Conservation (phyloP, 352 stramenopile genomes). For the Thraustochytrium sp. region DNA sequence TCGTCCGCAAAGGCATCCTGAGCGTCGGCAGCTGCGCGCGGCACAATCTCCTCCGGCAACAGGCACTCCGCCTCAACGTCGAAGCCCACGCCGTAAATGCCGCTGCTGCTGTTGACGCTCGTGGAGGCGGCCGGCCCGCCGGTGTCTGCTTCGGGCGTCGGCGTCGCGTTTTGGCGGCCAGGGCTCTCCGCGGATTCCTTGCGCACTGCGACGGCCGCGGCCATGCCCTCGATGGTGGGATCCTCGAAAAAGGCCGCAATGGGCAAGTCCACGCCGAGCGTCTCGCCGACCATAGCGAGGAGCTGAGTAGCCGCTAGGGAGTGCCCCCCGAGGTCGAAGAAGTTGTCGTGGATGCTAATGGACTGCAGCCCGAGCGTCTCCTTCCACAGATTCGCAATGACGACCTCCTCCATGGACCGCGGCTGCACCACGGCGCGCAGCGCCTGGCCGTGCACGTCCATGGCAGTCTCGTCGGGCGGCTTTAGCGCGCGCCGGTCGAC, state of each 20-base stretch:
- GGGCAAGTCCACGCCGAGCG: slow-evolving; percentile 55
- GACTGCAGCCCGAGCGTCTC: slow-evolving; percentile 56
- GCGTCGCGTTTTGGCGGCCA: neutral
- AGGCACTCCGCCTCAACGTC: neutral
- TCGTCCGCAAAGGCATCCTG: neutral
- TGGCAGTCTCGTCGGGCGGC: neutral
- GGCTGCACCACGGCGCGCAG: neutral
- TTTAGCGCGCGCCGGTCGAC: slow-evolving; percentile 58
- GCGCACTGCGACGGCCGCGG: neutral
- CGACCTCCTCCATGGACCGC: slow-evolving; percentile 39
- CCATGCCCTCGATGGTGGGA: slow-evolving; percentile 55
- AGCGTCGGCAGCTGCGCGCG: neutral
- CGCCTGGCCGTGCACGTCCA: neutral
- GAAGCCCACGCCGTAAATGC: neutral
- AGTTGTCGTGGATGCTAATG: slow-evolving; percentile 51
- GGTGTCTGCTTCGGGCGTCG: neutral
- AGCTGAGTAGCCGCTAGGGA: slow-evolving; percentile 63
- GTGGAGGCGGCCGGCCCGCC: too few relatives aligned
- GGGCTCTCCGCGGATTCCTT: neutral
- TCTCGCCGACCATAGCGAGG: slow-evolving; percentile 58
- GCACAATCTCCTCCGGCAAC: neutral
- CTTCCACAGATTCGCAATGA: slow-evolving; percentile 58
- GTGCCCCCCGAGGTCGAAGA: slow-evolving; percentile 65
- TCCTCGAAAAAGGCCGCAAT: slow-evolving; percentile 55
- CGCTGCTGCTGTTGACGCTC: too few relatives aligned